Base-by-base conservation (phyloP, 768 basidiomycete species). In the Xerocomellus chrysenteron region DNA sequence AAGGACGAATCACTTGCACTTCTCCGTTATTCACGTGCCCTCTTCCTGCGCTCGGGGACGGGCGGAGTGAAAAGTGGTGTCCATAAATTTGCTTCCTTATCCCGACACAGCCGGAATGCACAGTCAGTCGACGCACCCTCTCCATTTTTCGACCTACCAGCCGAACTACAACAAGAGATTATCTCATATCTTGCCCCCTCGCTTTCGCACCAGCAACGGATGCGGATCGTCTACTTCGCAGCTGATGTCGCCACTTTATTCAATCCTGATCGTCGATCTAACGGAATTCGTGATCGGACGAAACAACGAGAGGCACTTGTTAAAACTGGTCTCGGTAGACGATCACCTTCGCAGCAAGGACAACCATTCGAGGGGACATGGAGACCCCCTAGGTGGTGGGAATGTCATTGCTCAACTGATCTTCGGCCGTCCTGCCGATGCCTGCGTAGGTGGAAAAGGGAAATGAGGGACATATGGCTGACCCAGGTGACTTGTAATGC, bases 131-230 rank as follows among this genome's bases (percentile, higher is more conserved):
- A 56, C 16, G 19, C 36, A 4, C 57, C 57, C 16, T 61, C 64
- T 57, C 67, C 74, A 8, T 79, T 82, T 62, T 58, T 65, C 28
- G 36, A 58, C n/a, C 69, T 88, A 13, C 87, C 87, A 3, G 68
- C 67, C 10, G 87, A 88, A 66, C 70, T 88, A 8, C 79, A 81
- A 53, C 76, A 82, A 12, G 65, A 83, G 65, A 80, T 85, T 37
- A 75, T 88, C 35, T 79, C 82, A 13, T 80, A 81, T 62, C 68
- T 86, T 21, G 81, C 84, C 5, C 85, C 85, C 16, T 73, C 68
- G 1, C 77, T 88, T 48, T 86, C 86, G 17, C 65, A 76, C 19
- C 68, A 72, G 2, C 87, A 88, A 61, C 79, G 79, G 21, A 73
- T 80, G 59, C 79, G 78, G 9, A 77, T 88, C 33, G 78, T 76